These are phyloP conservation scores for Sarocladium strictum DNA, from an alignment of 2,329 filamentous ascomycete genomes.

Conservation along the genomic window DNA sequence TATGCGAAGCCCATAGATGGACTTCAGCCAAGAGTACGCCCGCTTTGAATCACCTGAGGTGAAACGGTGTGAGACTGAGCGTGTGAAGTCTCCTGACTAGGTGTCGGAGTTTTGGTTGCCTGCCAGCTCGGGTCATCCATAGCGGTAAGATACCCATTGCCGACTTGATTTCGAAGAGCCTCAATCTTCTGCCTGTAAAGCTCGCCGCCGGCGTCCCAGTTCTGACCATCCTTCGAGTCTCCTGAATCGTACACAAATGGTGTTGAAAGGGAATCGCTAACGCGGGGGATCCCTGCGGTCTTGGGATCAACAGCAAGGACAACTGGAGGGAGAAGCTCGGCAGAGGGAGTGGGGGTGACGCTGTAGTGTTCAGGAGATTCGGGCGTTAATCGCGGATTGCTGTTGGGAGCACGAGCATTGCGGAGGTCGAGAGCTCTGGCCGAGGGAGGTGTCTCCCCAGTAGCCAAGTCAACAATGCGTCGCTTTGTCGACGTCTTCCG, in stretches of 20 bases:
- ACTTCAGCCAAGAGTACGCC: constrained; percentile 41
- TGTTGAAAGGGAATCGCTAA: not conserved
- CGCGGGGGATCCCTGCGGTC: constrained; percentile 5
- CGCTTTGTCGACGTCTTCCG: constrained; percentile 51
- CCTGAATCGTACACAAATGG: constrained; percentile 7
- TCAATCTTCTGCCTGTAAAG: constrained; percentile 86
- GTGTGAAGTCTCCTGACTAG: constrained; percentile 25
- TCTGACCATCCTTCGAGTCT: constrained; percentile 31
- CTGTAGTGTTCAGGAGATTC: constrained; percentile 32
- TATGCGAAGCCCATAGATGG: not conserved
- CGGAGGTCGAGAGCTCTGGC: constrained; percentile 24
- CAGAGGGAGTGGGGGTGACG: constrained; percentile 36
- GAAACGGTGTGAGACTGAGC: constrained; percentile 24
- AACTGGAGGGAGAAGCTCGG: constrained; percentile 24
- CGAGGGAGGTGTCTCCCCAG: constrained; percentile 34
- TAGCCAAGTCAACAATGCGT: constrained; percentile 59
- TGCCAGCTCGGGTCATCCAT: constrained; percentile 73
- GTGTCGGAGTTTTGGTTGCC: constrained; percentile 21
- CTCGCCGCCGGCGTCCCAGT: constrained; percentile 67
- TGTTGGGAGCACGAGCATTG: constrained; percentile 14
- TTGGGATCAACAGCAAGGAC: constrained; percentile 20
- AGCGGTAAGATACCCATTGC: constrained; percentile 80
- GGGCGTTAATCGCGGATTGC: constrained; percentile 13
- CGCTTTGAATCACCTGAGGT: constrained; percentile 46
- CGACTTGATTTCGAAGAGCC: constrained; percentile 75